Evolutionary conservation across 176 grass and related monocot species (phyloP).

Genomic region (Carex pumila): DNA sequence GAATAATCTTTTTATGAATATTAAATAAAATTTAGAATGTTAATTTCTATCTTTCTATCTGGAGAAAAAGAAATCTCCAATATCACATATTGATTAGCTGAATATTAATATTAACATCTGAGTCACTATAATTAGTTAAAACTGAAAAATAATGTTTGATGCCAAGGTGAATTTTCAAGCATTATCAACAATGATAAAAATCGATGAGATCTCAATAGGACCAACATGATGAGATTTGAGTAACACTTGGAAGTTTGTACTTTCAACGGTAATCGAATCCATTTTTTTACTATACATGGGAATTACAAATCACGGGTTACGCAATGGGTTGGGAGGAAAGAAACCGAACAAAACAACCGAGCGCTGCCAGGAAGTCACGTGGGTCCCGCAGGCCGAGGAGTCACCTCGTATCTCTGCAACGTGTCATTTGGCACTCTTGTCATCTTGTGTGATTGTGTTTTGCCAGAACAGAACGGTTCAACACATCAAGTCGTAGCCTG

Average conservation of each 20-base stretch:
- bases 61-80: too few species aligned
- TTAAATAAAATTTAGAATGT: too few species aligned
- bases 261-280: too few species aligned
- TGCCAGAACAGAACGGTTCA: not conserved
- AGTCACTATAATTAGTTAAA: not conserved
- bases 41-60: too few species aligned
- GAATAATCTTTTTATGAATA: too few species aligned
- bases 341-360: conserved; percentile 18
- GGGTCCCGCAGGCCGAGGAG: not conserved
- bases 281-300: not conserved
- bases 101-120: not conserved
- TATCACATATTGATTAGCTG: not conserved
- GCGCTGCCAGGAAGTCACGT: not conserved
- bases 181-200: too few species aligned
- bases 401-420: not conserved
- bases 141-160: not conserved
- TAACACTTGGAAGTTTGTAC: not conserved
- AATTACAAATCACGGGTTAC: not conserved
- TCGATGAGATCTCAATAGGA: not conserved
- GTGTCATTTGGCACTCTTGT: not conserved
- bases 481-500: not conserved
- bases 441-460: not conserved
- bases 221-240: not conserved
- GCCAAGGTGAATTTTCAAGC: too few species aligned
- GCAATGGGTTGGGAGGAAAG: not conserved